These are phyloP conservation scores for Trichoderma afroharzianum DNA, from an alignment of 2,329 filamentous ascomycete species.

Conservation along the genomic window DNA sequence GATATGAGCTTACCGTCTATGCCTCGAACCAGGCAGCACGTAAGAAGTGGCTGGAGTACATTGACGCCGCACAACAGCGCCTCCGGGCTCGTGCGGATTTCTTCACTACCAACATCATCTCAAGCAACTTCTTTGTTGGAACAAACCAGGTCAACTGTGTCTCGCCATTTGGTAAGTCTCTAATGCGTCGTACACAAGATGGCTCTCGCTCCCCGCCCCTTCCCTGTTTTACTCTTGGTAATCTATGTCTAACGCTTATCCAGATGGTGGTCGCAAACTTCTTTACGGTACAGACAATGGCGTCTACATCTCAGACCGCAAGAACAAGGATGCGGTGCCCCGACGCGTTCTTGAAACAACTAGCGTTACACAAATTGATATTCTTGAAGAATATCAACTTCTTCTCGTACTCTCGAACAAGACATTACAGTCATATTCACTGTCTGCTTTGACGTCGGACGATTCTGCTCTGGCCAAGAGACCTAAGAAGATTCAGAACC, in stretches of 20 bases:
- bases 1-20: conserved; percentile 87
- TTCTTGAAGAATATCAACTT: conserved; percentile 90
- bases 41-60: conserved; percentile 96
- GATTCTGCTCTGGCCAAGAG: conserved; percentile 78
- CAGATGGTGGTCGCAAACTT: conserved; percentile 90
- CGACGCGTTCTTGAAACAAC: conserved; percentile 80
- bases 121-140: conserved; percentile 56
- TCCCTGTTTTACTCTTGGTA: background rate
- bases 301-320: conserved; percentile 87
- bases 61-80: conserved; percentile 84
- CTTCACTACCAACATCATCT: conserved; percentile 69
- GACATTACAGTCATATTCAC: conserved; percentile 82
- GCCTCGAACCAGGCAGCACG: conserved; percentile 80
- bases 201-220: background rate
- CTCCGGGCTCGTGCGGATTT: conserved; percentile 85
- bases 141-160: conserved; percentile 90
- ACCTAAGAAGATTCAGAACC: conserved; percentile 92
- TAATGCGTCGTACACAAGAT: background rate
- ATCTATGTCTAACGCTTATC: background rate
- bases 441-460: conserved; percentile 80
- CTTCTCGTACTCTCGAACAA: conserved; percentile 91
- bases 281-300: conserved; percentile 93
- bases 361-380: conserved; percentile 90
- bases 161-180: conserved; percentile 73
- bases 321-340: conserved; percentile 77